A percentile compares a stretch with the other conserved stretches of the same genome.
phyloP scores from a whole-genome alignment of 805 yeast species.

The Metschnikowia lunata region DNA sequence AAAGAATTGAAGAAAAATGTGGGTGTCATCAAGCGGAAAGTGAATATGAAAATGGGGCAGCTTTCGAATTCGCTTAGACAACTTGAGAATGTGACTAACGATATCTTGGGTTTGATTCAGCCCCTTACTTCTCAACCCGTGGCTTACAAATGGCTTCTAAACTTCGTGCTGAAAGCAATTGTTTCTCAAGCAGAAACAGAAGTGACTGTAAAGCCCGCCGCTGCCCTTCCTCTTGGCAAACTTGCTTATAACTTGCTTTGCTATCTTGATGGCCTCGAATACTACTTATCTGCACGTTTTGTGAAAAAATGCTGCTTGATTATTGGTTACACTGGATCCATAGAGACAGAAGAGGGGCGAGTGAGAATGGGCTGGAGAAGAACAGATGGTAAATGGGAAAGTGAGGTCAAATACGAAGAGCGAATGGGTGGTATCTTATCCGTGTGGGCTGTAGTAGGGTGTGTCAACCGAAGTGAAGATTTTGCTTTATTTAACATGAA shows the following conservation, averaged over 20 bases:
- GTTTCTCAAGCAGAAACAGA: constrained; percentile 93
- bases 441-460: constrained; percentile 71
- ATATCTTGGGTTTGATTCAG: constrained; percentile 46
- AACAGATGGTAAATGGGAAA: constrained; percentile 47
- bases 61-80: constrained; percentile 69
- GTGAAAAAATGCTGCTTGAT: constrained; percentile 88
- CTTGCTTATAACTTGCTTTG: constrained; percentile 53
- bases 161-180: constrained; percentile 78
- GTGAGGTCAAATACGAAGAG: constrained; percentile 71
- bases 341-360: constrained; percentile 81
- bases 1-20: constrained; percentile 51
- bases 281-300: constrained; percentile 68
- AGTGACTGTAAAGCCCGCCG: constrained; percentile 70
- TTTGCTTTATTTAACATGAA: constrained; percentile 33
- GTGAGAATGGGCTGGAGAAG: constrained; percentile 84
- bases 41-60: constrained; percentile 91
- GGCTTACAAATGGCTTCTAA: constrained; percentile 69
- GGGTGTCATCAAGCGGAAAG: constrained; percentile 61
- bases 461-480: constrained; percentile 24
- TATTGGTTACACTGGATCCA: constrained; percentile 72
- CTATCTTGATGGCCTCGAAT: constrained; percentile 46
- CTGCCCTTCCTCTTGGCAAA: constrained; percentile 76
- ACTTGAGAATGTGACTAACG: constrained; percentile 46
- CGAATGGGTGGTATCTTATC: constrained; percentile 83
- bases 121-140: constrained; percentile 43